These are phyloP conservation scores for Fraxinus ornus DNA, from an alignment of 305 asterid genomes.

Conservation along the genomic window DNA sequence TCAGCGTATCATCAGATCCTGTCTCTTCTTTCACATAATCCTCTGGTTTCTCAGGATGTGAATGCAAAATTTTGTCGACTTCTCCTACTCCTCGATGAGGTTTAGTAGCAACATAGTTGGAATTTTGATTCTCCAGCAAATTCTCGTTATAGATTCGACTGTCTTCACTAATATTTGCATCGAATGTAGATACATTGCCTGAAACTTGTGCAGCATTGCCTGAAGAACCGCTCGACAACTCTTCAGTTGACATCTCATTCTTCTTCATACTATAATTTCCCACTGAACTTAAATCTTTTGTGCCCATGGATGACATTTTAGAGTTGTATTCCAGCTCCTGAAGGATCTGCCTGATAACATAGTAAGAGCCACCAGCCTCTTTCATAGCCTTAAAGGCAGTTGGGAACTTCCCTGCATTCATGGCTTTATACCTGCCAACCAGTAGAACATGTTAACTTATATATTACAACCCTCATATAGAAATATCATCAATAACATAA, in stretches of 20 bases:
- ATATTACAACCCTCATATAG: background rate
- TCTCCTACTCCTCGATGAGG: constrained; percentile 10
- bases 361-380: constrained; percentile 66
- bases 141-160: background rate
- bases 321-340: constrained; percentile 55
- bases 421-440: constrained; percentile 59
- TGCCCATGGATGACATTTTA: constrained; percentile 30
- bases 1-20: constrained; percentile 25
- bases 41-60: background rate
- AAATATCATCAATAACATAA: background rate
- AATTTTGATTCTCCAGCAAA: constrained; percentile 22
- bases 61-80: background rate
- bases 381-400: constrained; percentile 31
- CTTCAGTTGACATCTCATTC: constrained; percentile 19
- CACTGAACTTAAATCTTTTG: constrained; percentile 9
- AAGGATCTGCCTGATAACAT: constrained; percentile 45
- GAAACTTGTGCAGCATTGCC: background rate
- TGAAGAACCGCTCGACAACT: background rate
- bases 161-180: constrained; percentile 2
- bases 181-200: constrained; percentile 6
- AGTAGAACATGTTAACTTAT: constrained; percentile 8
- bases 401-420: constrained; percentile 83
- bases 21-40: constrained; percentile 23
- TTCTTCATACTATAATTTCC: constrained; percentile 26
- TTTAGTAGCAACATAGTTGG: constrained; percentile 30